Base-by-base conservation (phyloP, 257 asterid species). In the Penstemon davidsonii region DNA sequence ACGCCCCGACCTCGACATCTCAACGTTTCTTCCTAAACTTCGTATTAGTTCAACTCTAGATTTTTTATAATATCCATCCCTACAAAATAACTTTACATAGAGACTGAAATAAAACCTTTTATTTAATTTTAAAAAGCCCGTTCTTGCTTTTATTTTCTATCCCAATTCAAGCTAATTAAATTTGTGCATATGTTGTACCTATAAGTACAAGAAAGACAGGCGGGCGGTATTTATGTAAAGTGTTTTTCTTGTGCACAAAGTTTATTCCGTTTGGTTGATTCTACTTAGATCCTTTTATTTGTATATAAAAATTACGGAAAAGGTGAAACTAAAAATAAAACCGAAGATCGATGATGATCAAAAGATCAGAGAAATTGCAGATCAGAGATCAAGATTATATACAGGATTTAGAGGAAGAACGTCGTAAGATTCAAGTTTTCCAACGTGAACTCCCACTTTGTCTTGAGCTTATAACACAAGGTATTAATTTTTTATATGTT, bases 371-470 rank as follows among this genome's bases (percentile, higher is more conserved):
- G 60, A 85, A 84, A 79, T 80, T 81, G 89, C 84, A 66, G 72
- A 25, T 25, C 33, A 80, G 79, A 70, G 77, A 87, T 63, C 86
- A 78, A 41, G 94, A 80, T 47, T 87, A 88, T 46, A 62, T 93
- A 58, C 77, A 80, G 56, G 88, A 84, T 40, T 73, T 94, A 6
- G 96, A 91, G 64, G 84, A 79, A 68, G 99, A 94, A 80, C 89
- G 89, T 4, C 55, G 71, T 64, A 94, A 94, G 88, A 88, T 94
- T 86, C 95, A 80, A 68, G 99, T 88, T 58, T 94, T 94, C 78
- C 85, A 82, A 76, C 95, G 99, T 50, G 99, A 94, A 71, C 92
- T 94, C 58, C 99, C 99, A 42, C 97, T 94, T 39, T 87, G 96
- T 77, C 84, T 91, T 15, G 85, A 94, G 56, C 97, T 94, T 68